Conservation (phyloP, 352 stramenopile genomes). For the Phytophthora tubulina region DNA sequence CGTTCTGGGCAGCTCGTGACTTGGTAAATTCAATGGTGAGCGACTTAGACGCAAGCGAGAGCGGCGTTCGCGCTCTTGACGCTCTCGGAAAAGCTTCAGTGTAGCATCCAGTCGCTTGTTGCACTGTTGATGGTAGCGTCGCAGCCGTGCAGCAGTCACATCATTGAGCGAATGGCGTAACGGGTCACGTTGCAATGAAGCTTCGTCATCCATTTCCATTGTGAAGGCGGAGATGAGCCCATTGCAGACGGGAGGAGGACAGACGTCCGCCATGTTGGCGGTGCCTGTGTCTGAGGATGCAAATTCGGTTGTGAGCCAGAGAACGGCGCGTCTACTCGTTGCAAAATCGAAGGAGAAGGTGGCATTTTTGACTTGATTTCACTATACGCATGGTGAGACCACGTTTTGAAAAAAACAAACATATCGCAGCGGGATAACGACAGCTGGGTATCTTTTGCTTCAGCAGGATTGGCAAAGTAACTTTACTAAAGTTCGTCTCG, state of each 20-base stretch:
- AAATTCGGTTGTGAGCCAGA: constrained; percentile 40
- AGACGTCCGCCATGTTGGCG: constrained; percentile 29
- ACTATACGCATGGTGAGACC: constrained; percentile 20
- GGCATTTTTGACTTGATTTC: constrained; percentile 19
- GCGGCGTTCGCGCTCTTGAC: constrained; percentile 51
- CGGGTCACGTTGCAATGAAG: constrained; percentile 8
- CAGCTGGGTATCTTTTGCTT: constrained; percentile 32
- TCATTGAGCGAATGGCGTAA: constrained; percentile 41
- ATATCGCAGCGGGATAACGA: constrained; percentile 32
- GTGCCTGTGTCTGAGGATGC: background rate
- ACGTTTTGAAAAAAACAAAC: constrained; percentile 8
- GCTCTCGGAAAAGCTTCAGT: constrained; percentile 56
- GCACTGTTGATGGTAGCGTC: constrained; percentile 61
- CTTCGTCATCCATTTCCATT: constrained; percentile 50
- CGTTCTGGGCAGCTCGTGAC: constrained; percentile 11
- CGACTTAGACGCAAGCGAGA: constrained; percentile 23
- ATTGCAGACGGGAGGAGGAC: constrained; percentile 30
- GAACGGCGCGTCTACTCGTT: constrained; percentile 19
- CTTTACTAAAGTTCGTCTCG: background rate
- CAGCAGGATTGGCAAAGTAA: background rate
- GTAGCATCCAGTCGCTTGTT: constrained; percentile 54
- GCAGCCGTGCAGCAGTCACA: constrained; percentile 52
- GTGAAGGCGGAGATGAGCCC: constrained; percentile 44
- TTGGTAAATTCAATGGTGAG: constrained; percentile 19
- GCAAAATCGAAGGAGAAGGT: constrained; percentile 8